Evolutionary conservation across 2,329 filamentous ascomycete genomes (phyloP), one percentile per base, ranked within the genome.

Genomic region (Cladosporium sp.): DNA sequence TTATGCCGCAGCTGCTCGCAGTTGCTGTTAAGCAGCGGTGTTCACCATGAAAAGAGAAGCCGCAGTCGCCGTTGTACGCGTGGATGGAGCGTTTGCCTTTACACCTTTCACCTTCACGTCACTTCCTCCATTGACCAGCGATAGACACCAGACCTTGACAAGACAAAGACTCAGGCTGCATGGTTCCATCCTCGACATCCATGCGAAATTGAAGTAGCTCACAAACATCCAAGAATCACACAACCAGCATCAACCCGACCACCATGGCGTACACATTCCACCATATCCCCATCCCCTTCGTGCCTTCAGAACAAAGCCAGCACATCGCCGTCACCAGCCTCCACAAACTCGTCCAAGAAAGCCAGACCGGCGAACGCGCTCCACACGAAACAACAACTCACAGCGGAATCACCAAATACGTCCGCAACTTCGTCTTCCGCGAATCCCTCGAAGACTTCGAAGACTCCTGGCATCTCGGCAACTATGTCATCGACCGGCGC

Each of bases 401-500:
- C 30, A 57, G 32, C 32, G 18, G 23, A 3, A 28, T 25, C 34
- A 46, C 23, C 36, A 2, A 13, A 21, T 71, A 67, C 66, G 64
- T 75, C 23, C 68, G 68, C 21, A 57, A 66, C 28, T 53, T 73
- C 59, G 73, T 74, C 58, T 70, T 71, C 2, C 70, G 71, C 36
- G 58, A 68, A 25, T 68, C 66, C 21, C 67, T 79, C 32, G 70
- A 78, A 62, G 70, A 74, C 14, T 67, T 79, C 56, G 78, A 80
- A 62, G 70, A 63, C 11, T 67, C 72, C 14, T 79, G 74, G 70
- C 78, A 81, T 63, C 67, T 80, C 68, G 79, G 79, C 43, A 81
- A 81, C 71, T 81, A 80, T 70, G 78, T 81, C 48, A 75, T 80
- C 30, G 77, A 80, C 67, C 75, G 78, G 28, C 57, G 71, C 54